Evolutionary conservation across 2,329 filamentous ascomycete genomes (phyloP).

Genomic region (Cordyceps pruinosa): DNA sequence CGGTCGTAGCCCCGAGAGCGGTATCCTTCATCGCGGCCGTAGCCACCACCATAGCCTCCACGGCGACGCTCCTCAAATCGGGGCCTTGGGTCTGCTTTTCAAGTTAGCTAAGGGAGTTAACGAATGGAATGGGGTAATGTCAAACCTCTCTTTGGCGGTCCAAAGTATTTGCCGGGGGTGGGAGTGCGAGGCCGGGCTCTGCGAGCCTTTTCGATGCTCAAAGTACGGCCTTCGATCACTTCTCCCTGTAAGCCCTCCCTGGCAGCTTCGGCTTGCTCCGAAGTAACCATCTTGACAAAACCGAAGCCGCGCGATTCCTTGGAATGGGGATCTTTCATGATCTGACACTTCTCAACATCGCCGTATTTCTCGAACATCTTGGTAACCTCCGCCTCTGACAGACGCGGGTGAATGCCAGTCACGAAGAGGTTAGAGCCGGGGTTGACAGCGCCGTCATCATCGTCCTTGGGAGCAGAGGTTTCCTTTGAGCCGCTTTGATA

Average conservation of each 20-base stretch:
- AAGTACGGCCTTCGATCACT: conserved; percentile 85
- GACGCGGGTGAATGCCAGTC: conserved; percentile 90
- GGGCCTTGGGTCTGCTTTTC: conserved; percentile 29
- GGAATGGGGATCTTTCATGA: conserved; percentile 97
- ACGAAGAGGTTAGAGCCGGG: conserved; percentile 98
- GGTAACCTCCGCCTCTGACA: conserved; percentile 83
- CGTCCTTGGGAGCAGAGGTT: conserved; percentile 45
- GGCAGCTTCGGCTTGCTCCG: conserved; percentile 91
- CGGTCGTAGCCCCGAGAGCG: conserved; percentile 32
- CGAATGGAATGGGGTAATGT: conserved; percentile 15
- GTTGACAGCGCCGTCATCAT: conserved; percentile 78
- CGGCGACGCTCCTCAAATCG: conserved; percentile 57
- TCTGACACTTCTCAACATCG: conserved; percentile 97
- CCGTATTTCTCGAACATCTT: conserved; percentile 98
- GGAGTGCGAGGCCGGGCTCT: conserved; percentile 91
- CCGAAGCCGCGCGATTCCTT: conserved; percentile 98
- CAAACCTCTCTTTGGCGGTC: conserved; percentile 93
- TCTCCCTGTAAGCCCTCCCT: conserved; percentile 95
- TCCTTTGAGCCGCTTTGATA: conserved; percentile 42
- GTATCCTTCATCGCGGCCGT: conserved; percentile 50
- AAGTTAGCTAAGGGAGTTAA: background rate
- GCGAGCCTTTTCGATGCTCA: conserved; percentile 98
- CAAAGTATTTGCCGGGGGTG: conserved; percentile 98
- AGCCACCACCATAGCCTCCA: conserved; percentile 50
- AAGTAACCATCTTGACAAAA: conserved; percentile 97